Conservation (phyloP, 2,329 filamentous ascomycete species). For the Trichoderma koningiopsis region DNA sequence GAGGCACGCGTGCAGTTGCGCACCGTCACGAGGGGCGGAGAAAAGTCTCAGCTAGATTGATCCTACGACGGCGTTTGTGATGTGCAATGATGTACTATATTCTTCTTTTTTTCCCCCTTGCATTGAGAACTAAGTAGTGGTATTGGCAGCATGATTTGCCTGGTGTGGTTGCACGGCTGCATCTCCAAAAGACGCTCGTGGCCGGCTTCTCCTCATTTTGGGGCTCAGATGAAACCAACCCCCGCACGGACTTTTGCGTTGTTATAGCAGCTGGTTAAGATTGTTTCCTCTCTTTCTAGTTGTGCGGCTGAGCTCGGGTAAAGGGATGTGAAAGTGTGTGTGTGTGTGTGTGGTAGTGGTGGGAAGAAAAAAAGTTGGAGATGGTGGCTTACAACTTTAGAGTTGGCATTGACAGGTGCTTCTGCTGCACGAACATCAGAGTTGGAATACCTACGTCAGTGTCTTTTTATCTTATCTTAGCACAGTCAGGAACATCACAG, state of each 20-base stretch:
- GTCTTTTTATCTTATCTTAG: not conserved
- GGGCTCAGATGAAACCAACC: not conserved
- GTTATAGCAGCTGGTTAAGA: constrained; percentile 8
- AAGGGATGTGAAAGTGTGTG: constrained; percentile 3
- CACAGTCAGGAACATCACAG: not conserved
- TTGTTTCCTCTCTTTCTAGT: not conserved
- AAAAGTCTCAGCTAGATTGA: not conserved
- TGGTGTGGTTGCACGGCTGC: not conserved
- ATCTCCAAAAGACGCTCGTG: constrained; percentile 2
- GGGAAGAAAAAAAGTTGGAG: not conserved
- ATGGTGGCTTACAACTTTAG: not conserved
- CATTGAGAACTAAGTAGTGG: not conserved
- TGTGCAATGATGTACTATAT: not conserved
- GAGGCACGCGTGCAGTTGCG: not conserved
- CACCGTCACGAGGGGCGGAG: not conserved
- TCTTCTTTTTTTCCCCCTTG: not conserved
- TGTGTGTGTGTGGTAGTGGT: not conserved
- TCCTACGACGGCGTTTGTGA: not conserved
- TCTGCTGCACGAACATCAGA: not conserved
- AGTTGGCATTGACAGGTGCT: not conserved
- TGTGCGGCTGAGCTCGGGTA: constrained; percentile 17
- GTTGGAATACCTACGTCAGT: not conserved
- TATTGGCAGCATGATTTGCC: not conserved
- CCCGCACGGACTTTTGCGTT: constrained; percentile 1
- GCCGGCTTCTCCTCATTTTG: not conserved